These are phyloP conservation scores for Salisapilia sapeloensis DNA, from an alignment of 352 stramenopile species.

Conservation along the genomic window DNA sequence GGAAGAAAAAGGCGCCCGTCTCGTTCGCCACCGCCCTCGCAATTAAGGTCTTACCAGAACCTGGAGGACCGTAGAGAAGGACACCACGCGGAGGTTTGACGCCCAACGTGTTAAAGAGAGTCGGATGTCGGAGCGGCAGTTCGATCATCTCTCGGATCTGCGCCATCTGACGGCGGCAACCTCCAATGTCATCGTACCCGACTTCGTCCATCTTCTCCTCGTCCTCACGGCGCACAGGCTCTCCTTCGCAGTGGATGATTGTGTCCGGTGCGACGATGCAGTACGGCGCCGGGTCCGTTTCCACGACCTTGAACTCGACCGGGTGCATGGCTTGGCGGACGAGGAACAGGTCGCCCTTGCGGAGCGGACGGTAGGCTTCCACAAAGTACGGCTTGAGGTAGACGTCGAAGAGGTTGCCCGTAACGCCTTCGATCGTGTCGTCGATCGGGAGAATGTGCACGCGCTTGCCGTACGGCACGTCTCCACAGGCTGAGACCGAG, in stretches of 20 bases:
- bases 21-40: slow-evolving; percentile 97
- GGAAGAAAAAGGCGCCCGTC: slow-evolving; percentile 98
- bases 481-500: slow-evolving; percentile 90
- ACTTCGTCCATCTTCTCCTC: slow-evolving; percentile 98
- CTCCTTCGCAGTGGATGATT: slow-evolving; percentile 98
- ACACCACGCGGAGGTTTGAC: slow-evolving; percentile 98
- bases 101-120: slow-evolving; percentile 98
- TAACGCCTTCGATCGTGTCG: slow-evolving; percentile 99
- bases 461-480: slow-evolving; percentile 97
- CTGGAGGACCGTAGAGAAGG: slow-evolving; percentile 97
- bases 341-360: slow-evolving; percentile 98
- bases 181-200: slow-evolving; percentile 98
- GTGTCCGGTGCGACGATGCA: slow-evolving; percentile 98
- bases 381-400: slow-evolving; percentile 99
- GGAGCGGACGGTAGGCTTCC: slow-evolving; percentile 97
- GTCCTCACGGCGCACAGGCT: slow-evolving; percentile 96
- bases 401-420: slow-evolving; percentile 99
- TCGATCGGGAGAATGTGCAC: slow-evolving; percentile 98
- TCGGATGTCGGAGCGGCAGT: slow-evolving; percentile 93
- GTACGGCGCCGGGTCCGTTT: slow-evolving; percentile 95
- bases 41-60: slow-evolving; percentile 98
- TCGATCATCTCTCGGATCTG: slow-evolving; percentile 99
- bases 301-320: slow-evolving; percentile 99
- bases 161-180: slow-evolving; percentile 96
- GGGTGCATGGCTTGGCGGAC: slow-evolving; percentile 98